Conservation (phyloP, 73 alveolate genomes). For the Tetrahymena elliotti region DNA sequence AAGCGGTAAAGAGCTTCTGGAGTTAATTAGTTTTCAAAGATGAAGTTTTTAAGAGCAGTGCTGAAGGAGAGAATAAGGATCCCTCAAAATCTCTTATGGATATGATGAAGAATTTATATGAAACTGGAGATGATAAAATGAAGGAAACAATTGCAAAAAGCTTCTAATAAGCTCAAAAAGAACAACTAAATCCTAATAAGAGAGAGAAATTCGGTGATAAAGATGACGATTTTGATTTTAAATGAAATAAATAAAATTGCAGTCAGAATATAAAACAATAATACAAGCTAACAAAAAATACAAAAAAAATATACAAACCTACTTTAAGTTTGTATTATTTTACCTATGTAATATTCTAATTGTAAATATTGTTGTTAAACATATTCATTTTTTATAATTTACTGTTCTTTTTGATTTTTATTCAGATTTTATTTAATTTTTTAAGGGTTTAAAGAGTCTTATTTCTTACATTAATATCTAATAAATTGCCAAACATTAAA, state of each 20-base stretch:
- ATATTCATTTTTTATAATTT: no score
- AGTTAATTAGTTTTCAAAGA: neutral
- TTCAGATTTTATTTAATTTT: no score
- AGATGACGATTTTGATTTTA: neutral
- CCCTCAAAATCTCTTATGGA: constrained; percentile 34
- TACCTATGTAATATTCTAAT: no score
- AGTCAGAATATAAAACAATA: neutral
- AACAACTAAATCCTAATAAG: neutral
- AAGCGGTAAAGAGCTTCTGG: neutral
- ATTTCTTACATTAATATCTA: no score
- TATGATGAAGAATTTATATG: constrained; percentile 55
- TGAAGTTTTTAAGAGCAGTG: neutral
- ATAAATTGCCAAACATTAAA: no score
- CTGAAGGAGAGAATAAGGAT: constrained; percentile 10
- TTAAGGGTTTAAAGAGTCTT: no score
- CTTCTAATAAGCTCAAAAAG: constrained; percentile 35
- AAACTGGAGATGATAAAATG: constrained; percentile 50
- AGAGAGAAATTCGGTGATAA: neutral
- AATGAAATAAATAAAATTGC: neutral
- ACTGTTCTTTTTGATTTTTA: no score
- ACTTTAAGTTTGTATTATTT: no score
- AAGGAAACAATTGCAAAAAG: constrained; percentile 49
- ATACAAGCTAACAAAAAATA: no score
- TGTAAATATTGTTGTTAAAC: no score
- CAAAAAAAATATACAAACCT: no score